Evolutionary conservation across 2,329 filamentous ascomycete species (phyloP).

Genomic region (Periconia digitata): DNA sequence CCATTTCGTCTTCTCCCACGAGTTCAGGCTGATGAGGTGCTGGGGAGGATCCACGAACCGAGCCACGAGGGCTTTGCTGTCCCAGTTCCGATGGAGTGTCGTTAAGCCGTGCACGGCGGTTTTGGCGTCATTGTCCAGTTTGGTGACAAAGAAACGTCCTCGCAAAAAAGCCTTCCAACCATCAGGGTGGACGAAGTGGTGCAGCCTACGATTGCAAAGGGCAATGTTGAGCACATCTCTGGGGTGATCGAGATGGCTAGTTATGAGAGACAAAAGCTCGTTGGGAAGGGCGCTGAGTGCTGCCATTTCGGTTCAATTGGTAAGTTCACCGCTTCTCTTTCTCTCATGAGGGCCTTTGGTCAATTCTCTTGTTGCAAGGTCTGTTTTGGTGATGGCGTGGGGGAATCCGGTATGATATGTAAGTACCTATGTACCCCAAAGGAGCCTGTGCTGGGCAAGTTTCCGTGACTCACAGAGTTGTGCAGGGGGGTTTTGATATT

Average conservation of each 20-base stretch:
- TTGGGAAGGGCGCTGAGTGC: constrained; percentile 31
- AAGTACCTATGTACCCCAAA: too few species aligned
- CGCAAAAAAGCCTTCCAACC: constrained; percentile 38
- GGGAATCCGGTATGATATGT: too few species aligned
- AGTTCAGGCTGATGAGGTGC: constrained; percentile 40
- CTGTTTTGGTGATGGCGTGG: too few species aligned
- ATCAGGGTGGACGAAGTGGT: constrained; percentile 29
- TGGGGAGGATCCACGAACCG: constrained; percentile 52
- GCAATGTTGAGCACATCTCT: constrained; percentile 28
- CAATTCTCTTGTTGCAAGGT: not conserved
- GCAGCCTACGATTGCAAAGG: constrained; percentile 24
- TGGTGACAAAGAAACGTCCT: constrained; percentile 30
- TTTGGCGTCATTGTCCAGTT: constrained; percentile 28
- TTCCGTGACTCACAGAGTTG: not conserved
- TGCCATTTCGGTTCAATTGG: constrained; percentile 16
- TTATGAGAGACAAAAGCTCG: constrained; percentile 35
- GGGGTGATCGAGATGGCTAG: constrained; percentile 31
- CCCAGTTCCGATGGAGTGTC: constrained; percentile 59
- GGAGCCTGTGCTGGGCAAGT: not conserved
- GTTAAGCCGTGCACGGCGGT: constrained; percentile 56
- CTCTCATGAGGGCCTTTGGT: not conserved
- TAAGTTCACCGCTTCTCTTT: not conserved
- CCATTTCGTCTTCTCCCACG: constrained; percentile 40
- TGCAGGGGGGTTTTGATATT: not conserved
- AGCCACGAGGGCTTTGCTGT: constrained; percentile 58